Evolutionary conservation across 495 filamentous ascomycete genomes (phyloP), one percentile per base, ranked within the genome.

Genomic region (Daldinia decipiens): DNA sequence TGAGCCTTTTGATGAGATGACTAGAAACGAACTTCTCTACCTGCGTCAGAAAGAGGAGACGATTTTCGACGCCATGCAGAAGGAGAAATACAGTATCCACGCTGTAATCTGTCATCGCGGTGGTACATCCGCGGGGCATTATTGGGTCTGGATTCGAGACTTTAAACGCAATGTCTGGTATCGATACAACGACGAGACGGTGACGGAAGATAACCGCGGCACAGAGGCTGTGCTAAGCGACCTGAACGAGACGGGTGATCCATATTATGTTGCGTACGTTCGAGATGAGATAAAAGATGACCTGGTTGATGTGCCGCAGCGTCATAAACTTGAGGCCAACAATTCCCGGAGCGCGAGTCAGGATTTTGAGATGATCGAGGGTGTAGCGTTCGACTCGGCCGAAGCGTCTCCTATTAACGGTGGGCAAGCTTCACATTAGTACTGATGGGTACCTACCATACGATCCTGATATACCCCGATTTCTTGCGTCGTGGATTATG

Each of bases 61-160:
- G 68, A 21, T 65, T 77, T 67, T 81, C 74, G 65, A 81, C 74
- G 83, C 84, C 60, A 79, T 86, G 69, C 82, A 81, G 32, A 76
- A 87, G 24, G 77, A 92, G 24, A 84, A 88, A 2, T 99, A 98
- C 77, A 88, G 86, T n/a, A 87, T 99, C 12, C 92, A 96, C 62
- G 92, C 95, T 0, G 91, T 98, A 21, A 95, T 98, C 77, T 92
- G 97, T 56, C 96, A 99, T 75, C 87, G 90, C 4, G 96, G 90
- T 50, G 70, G 78, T 19, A 81, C 74, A 13, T 70, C 74, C 1
- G 91, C 90, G 55, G 95, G 95, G 1, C 95, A 99, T 78, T 99
- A 98, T 82, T 99, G 92, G 88, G 93, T 98, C 64, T 98, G 94
- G 84, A 97, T 99, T 72, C 90, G 88, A 75, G 95, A 98, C 78